Evolutionary conservation across 208 protist genomes (phyloP).

Genomic region (Strigomonas galati): DNA sequence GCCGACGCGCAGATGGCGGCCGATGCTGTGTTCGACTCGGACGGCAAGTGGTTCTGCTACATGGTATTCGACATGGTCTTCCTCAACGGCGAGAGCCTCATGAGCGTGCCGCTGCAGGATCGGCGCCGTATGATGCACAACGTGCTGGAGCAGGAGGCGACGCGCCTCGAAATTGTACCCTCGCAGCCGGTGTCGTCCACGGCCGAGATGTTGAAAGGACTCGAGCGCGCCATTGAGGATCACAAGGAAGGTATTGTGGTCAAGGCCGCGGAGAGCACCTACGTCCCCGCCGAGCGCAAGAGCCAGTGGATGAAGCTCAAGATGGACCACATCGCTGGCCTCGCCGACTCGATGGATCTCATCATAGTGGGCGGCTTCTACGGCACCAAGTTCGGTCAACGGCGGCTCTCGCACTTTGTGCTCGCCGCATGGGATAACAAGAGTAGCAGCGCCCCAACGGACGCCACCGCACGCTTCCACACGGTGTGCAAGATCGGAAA

Average conservation of each 20-base stretch:
- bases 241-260: slow-evolving; percentile 49
- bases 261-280: slow-evolving; percentile 29
- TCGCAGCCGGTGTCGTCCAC: slow-evolving; percentile 18
- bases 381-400: slow-evolving; percentile 54
- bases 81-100: slow-evolving; percentile 35
- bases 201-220: slow-evolving; percentile 24
- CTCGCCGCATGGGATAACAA: slow-evolving; percentile 29
- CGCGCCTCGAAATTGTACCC: slow-evolving; percentile 34
- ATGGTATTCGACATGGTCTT: slow-evolving; percentile 53
- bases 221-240: slow-evolving; percentile 30
- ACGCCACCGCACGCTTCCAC: slow-evolving; percentile 20
- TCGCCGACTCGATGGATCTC: slow-evolving; percentile 45
- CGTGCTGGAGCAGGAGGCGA: slow-evolving; percentile 17
- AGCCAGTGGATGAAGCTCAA: slow-evolving; percentile 72
- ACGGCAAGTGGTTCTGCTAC: slow-evolving; percentile 43
- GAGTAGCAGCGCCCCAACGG: not conserved
- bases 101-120: slow-evolving; percentile 20
- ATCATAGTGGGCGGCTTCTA: slow-evolving; percentile 50
- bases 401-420: slow-evolving; percentile 46
- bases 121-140: slow-evolving; percentile 18
- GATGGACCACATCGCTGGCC: slow-evolving; percentile 40
- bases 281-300: slow-evolving; percentile 45
- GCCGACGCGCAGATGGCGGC: slow-evolving; percentile 1
- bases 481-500: slow-evolving; percentile 67
- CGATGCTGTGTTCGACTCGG: slow-evolving; percentile 6